Evolutionary conservation across 2,329 filamentous ascomycete genomes (phyloP), one percentile per base, ranked within the genome.

Genomic region (Nakataea oryzae): DNA sequence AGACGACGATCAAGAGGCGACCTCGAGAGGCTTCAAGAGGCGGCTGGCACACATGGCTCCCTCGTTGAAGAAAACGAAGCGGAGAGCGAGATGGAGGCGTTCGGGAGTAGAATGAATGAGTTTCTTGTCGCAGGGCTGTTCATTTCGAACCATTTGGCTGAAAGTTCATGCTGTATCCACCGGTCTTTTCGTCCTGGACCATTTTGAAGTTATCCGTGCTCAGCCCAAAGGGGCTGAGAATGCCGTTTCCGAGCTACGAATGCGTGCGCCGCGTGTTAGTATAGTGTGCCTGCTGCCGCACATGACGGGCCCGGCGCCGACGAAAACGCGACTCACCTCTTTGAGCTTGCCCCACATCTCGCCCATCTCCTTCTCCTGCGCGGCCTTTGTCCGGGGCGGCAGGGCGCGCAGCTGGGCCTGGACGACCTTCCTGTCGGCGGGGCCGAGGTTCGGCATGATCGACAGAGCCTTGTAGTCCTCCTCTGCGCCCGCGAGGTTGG

Each of bases 331-430:
- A 79, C 83, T 76, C 66, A 86, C 84, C 68, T 88, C 86, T 72
- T 96, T 97, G 69, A 99, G 76, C 77, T 97, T 97, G 24, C 89
- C 90, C 92, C 96, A 96, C 92, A 97, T 97, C 76, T 99, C 93
- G 3, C 84, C 87, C 83, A 95, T 91, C 75, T 99, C 95, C 67
- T 82, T 83, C 70, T 96, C 88, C 75, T 92, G 91, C 1, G 93
- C 92, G 24, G 83, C 83, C 66, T 93, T 90, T 59, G 91, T 82
- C 65, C 82, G 81, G 1, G 81, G 77, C 1, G 91, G 90, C 54
- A 97, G 75, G 27, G 79, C 76, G 17, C 79, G 74, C 63, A 96
- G 78, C 67, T 91, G 88, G 30, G 78, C 75, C 61, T 85, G 79
- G 1, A 96, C 88, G 21, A 88, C 82, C 68, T 81, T 86, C 70